Evolutionary conservation across 768 basidiomycete genomes (phyloP), one percentile per base, ranked within the genome.

Genomic region (Leucosporidium yakuticum): DNA sequence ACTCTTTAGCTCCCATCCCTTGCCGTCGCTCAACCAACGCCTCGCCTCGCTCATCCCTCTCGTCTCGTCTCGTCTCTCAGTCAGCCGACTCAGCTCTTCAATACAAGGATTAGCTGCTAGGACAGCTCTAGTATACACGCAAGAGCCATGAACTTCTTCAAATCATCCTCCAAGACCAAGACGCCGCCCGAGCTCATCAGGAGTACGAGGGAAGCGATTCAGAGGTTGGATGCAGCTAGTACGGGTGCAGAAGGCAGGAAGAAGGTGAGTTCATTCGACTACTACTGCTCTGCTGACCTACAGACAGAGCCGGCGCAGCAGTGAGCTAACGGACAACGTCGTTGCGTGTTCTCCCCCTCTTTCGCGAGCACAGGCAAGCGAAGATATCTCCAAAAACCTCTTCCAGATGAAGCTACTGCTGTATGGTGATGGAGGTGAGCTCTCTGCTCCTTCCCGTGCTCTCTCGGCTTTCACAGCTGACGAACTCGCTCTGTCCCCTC

Each of bases 381-480:
- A 96, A 71, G 93, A 95, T 70, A 86, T 93, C 23, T 86, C 88
- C 23, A 92, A 91, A 83, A 88, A 88, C 78, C 82, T 95, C 44
- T 88, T 90, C 76, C 90, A 91, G 78, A 88, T 95, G 79, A 96
- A 96, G 81, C 83, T 83, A 20, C 85, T 94, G 74, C 83, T 96
- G 58, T 88, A 86, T 66, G 91, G 92, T 63, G 93, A 95, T 76
- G 88, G 89, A 67, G 93, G 91, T 90, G 70, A 68, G 84, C 79
- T 47, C 8, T 6, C 31, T 39, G 56, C 48, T 71, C 57, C 48
- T 44, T 44, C 39, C 47, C 44, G 55, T 62, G 29, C 62, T 48
- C 64, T 56, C 39, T 29, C 8, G 14, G 12, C 34, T 6, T 0
- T 23, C 23, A 32, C 23, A 21, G 4, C 29, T 1, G 31, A 51